phyloP scores from a whole-genome alignment of 2,329 filamentous ascomycete species.

The Neobulgaria alba region DNA sequence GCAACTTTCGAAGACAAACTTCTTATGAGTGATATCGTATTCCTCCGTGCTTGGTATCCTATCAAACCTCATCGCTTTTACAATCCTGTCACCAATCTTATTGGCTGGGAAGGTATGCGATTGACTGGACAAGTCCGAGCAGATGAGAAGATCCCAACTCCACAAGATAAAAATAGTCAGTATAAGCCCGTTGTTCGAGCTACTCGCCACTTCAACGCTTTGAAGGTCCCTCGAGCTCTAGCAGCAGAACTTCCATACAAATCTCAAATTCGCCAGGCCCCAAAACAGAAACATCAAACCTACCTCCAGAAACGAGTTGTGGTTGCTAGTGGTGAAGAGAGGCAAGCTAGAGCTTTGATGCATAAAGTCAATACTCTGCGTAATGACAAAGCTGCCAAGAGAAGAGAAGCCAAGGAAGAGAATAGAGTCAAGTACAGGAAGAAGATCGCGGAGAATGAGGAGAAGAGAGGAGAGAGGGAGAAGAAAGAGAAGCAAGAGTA shows the following conservation, averaged over 20 bases:
- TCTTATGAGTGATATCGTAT: slow-evolving; percentile 91
- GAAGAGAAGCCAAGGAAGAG: slow-evolving; percentile 80
- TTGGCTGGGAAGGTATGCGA: slow-evolving; percentile 89
- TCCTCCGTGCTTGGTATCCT: slow-evolving; percentile 93
- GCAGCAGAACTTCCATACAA: slow-evolving; percentile 85
- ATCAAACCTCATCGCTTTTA: slow-evolving; percentile 94
- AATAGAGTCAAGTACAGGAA: slow-evolving; percentile 70
- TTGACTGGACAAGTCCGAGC: slow-evolving; percentile 85
- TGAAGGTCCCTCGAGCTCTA: slow-evolving; percentile 65
- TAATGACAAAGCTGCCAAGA: slow-evolving; percentile 83
- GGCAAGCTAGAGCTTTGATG: slow-evolving; percentile 78
- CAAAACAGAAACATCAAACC: slow-evolving; percentile 69
- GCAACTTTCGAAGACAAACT: slow-evolving; percentile 99
- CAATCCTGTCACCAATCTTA: slow-evolving; percentile 88
- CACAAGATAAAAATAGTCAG: slow-evolving; percentile 72
- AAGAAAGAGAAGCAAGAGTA: slow-evolving; percentile 88
- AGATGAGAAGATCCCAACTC: slow-evolving; percentile 65
- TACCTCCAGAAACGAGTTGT: slow-evolving; percentile 96
- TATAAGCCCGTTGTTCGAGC: slow-evolving; percentile 65
- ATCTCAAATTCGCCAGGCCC: slow-evolving; percentile 77
- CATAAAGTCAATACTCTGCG: slow-evolving; percentile 85
- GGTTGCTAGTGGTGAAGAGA: slow-evolving; percentile 78
- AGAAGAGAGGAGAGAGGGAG: slow-evolving; percentile 80
- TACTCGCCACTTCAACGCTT: slow-evolving; percentile 67
- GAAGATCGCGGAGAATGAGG: slow-evolving; percentile 69